Percentiles rank a stretch among this genome's conserved stretches.
Conservation (phyloP, 164 flowering plant species). For the Tetrastigma voinierianum region DNA sequence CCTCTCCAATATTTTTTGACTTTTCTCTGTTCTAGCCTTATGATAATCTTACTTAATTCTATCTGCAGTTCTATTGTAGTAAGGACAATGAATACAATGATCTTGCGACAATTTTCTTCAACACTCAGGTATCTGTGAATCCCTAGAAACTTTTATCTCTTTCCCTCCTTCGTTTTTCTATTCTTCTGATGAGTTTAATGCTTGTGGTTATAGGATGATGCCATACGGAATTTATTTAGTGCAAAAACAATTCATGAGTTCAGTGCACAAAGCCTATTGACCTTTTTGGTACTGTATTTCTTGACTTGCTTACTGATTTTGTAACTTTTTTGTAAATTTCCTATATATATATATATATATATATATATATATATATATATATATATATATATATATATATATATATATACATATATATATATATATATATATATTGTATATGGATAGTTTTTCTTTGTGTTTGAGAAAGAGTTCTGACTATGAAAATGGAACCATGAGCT, state of each 20-base stretch:
- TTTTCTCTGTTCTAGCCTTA: not conserved
- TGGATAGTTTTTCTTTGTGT: not conserved
- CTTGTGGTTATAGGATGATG: slow-evolving; percentile 81
- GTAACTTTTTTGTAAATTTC: not conserved
- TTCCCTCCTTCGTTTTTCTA: not conserved
- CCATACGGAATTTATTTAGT: slow-evolving; percentile 95
- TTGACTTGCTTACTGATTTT: not conserved
- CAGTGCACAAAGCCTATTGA: slow-evolving; percentile 87
- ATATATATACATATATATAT: too few relatives aligned
- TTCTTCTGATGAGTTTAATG: not conserved
- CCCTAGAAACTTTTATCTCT: slow-evolving; percentile 1
- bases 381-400: too few relatives aligned
- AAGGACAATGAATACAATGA: slow-evolving; percentile 90
- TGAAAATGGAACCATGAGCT: not conserved
- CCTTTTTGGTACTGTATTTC: slow-evolving; percentile 70
- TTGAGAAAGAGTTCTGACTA: not conserved
- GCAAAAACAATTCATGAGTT: slow-evolving; percentile 95
- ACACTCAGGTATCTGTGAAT: slow-evolving; percentile 73
- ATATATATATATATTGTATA: not conserved
- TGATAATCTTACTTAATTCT: slow-evolving; percentile 1
- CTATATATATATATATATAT: too few relatives aligned
- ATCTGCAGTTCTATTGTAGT: slow-evolving; percentile 75
- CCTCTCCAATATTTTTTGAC: too few relatives aligned
- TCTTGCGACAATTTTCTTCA: slow-evolving; percentile 96
- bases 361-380: too few relatives aligned